Conservation (phyloP, 2,329 filamentous ascomycete species). For the Apiospora marii region DNA sequence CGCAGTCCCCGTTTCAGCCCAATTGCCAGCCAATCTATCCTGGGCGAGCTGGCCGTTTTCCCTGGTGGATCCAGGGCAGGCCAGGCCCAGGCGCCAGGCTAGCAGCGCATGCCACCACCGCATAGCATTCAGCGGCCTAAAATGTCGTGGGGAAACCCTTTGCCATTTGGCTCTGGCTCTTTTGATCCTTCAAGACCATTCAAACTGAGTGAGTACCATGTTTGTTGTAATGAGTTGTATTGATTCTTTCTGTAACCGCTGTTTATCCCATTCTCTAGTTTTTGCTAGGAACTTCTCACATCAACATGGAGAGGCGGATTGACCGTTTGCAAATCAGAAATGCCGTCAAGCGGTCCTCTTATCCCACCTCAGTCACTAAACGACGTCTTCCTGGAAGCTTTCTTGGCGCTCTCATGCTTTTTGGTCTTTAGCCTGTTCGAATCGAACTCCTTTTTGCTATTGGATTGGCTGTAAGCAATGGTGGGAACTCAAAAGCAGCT, state of each 20-base stretch:
- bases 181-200: not conserved
- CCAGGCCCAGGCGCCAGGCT: not conserved
- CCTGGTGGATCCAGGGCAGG: not conserved
- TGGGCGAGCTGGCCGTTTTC: slow-evolving; percentile 9
- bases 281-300: not conserved
- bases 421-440: slow-evolving; percentile 55
- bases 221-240: too few species aligned
- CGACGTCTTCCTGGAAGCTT: slow-evolving; percentile 50
- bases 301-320: too few species aligned
- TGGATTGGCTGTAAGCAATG: slow-evolving; percentile 29
- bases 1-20: slow-evolving; percentile 9
- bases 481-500: not conserved
- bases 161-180: not conserved
- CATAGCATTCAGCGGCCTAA: not conserved
- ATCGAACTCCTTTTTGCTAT: slow-evolving; percentile 56
- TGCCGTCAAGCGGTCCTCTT: not conserved
- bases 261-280: too few species aligned
- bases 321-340: not conserved
- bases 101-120: not conserved
- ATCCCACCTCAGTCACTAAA: slow-evolving; percentile 14
- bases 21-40: not conserved
- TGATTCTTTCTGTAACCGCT: too few species aligned
- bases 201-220: too few species aligned
- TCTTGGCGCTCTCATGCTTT: slow-evolving; percentile 59
- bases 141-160: slow-evolving; percentile 1